Percentiles rank a stretch among this genome's conserved stretches.
Evolutionary conservation across 2,329 filamentous ascomycete species (phyloP).

Genomic region (Akanthomyces uredinophilus): DNA sequence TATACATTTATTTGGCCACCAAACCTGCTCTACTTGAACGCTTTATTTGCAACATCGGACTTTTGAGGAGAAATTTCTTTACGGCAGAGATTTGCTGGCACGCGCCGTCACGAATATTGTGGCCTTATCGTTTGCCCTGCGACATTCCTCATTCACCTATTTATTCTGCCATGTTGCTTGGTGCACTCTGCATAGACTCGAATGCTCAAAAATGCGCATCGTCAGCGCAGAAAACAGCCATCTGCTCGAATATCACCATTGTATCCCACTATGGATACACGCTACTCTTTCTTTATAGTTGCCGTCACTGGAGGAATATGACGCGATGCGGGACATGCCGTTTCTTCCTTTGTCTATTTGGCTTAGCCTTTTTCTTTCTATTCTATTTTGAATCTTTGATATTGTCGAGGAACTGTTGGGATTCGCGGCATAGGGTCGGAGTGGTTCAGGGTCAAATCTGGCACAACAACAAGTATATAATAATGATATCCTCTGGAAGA

Average conservation of each 20-base stretch:
- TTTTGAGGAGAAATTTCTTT: not conserved
- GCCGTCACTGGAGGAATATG: not conserved
- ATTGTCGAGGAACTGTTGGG: not conserved
- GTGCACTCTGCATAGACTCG: not conserved
- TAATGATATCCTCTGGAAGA: constrained; percentile 6
- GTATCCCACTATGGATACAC: not conserved
- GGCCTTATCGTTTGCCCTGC: not conserved
- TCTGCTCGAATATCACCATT: not conserved
- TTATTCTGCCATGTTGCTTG: not conserved
- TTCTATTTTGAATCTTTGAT: not conserved
- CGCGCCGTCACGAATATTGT: not conserved
- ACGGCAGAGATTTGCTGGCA: not conserved
- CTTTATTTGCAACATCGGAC: constrained; percentile 8
- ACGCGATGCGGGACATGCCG: constrained; percentile 7
- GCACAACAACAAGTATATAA: constrained; percentile 12
- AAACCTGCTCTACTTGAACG: not conserved
- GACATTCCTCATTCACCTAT: not conserved
- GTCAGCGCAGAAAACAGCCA: not conserved
- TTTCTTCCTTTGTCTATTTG: constrained; percentile 6
- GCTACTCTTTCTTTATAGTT: not conserved
- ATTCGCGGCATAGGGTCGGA: not conserved
- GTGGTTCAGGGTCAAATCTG: not conserved
- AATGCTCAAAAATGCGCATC: not conserved
- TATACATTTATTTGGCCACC: not conserved
- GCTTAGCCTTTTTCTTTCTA: not conserved